Percentiles rank a stretch among this genome's conserved stretches.
Conservation (phyloP, 2,329 filamentous ascomycete genomes). For the Lachnum nothofagi region DNA sequence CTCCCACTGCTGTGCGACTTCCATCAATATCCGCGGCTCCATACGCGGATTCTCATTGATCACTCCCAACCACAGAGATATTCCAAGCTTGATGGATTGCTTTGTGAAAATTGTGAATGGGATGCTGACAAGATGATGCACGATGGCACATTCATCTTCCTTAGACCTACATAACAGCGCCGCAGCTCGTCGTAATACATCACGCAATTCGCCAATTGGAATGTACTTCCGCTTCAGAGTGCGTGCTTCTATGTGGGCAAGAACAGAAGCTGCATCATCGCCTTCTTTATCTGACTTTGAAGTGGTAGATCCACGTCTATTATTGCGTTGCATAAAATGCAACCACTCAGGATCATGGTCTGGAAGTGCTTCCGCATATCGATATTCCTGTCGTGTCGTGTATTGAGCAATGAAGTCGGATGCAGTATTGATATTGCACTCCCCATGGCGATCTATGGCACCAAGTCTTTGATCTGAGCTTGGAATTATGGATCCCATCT, state of each 20-base stretch:
- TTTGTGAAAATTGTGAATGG: constrained; percentile 92
- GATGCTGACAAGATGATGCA: constrained; percentile 83
- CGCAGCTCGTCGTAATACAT: constrained; percentile 78
- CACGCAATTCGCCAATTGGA: constrained; percentile 68
- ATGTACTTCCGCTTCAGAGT: constrained; percentile 65
- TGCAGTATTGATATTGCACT: constrained; percentile 77
- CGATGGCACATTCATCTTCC: constrained; percentile 70
- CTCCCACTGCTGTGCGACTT: constrained; percentile 90
- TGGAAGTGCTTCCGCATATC: constrained; percentile 72
- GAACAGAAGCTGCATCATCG: constrained; percentile 56
- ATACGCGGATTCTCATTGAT: constrained; percentile 92
- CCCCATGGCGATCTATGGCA: constrained; percentile 71
- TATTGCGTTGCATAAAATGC: constrained; percentile 52
- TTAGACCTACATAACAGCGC: constrained; percentile 76
- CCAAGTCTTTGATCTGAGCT: constrained; percentile 78
- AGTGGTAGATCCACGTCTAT: constrained; percentile 35
- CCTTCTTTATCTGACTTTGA: constrained; percentile 51
- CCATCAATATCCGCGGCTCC: constrained; percentile 77
- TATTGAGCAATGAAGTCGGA: constrained; percentile 97
- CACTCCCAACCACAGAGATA: constrained; percentile 93
- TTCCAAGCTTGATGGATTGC: constrained; percentile 89
- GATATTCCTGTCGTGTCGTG: constrained; percentile 92
- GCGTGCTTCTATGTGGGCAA: constrained; percentile 68
- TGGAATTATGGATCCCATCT: constrained; percentile 85
- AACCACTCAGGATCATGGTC: constrained; percentile 64